Percentiles rank a stretch among this genome's conserved stretches.
These are phyloP conservation scores for Blastobotrys ciferrii DNA, from an alignment of 1,139 yeast species.

Conservation along the genomic window DNA sequence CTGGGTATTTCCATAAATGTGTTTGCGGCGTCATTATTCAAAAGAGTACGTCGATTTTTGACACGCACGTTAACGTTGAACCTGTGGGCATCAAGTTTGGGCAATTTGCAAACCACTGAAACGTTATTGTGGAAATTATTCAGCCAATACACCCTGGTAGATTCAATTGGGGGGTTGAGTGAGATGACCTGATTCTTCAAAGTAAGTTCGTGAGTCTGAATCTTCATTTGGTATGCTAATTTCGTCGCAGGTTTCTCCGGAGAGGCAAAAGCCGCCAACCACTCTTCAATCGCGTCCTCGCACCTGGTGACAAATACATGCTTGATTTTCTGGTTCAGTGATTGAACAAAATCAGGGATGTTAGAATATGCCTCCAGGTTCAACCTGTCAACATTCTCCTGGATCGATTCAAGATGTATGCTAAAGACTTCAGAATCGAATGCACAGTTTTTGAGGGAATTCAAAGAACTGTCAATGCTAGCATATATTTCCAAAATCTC, in stretches of 20 bases:
- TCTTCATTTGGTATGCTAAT: slow-evolving; percentile 18
- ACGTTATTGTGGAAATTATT: slow-evolving; percentile 34
- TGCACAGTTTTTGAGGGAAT: slow-evolving; percentile 35
- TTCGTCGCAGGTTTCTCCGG: slow-evolving; percentile 15
- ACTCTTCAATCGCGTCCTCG: slow-evolving; percentile 24
- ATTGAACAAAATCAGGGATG: slow-evolving; percentile 39
- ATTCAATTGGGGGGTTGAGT: slow-evolving; percentile 45
- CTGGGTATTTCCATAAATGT: slow-evolving; percentile 24
- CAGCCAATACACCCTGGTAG: slow-evolving; percentile 36
- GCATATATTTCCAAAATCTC: slow-evolving; percentile 27
- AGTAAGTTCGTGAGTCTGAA: slow-evolving; percentile 41
- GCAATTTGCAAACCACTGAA: slow-evolving; percentile 29
- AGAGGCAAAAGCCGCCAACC: slow-evolving; percentile 31
- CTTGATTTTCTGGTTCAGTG: slow-evolving; percentile 44
- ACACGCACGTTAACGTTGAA: slow-evolving; percentile 32
- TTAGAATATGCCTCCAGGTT: slow-evolving; percentile 45
- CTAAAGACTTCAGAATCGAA: slow-evolving; percentile 32
- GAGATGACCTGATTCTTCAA: slow-evolving; percentile 47
- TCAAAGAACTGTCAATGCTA: slow-evolving; percentile 28
- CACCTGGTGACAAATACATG: slow-evolving; percentile 41
- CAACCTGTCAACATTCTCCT: slow-evolving; percentile 44
- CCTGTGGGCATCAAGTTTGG: slow-evolving; percentile 31
- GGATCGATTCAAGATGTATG: slow-evolving; percentile 38
- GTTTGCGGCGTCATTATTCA: neutral
- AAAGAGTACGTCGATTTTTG: slow-evolving; percentile 3